Base-by-base conservation (phyloP, 768 basidiomycete species). In the Serendipita sp. region DNA sequence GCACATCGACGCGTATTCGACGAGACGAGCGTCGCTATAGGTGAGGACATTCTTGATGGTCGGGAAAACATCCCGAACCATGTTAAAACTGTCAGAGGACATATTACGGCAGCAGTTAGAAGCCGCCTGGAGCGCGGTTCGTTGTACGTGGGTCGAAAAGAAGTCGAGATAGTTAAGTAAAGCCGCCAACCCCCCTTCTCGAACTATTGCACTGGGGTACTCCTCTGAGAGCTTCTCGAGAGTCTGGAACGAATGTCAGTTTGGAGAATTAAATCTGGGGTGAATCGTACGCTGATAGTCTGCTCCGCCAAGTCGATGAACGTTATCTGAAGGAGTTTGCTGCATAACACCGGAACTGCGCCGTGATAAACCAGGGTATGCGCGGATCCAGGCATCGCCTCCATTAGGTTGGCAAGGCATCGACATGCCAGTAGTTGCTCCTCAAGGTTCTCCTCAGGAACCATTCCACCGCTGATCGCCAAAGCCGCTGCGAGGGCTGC, bases 271-370 rank as follows among this genome's bases (percentile, higher is more conserved):
- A 56, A 38, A 51, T 30, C 58, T 63, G 61, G 26, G 2, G 68
- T 51, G 5, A 65, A 38, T 82, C 93, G 77, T 77, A 97, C 95
- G 70, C 90, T 94, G 67, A 99, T 75, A 7, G 95, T 97, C 75
- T 99, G 96, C 71, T 98, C 96, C 13, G 96, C 96, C 50, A 99
- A 79, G 73, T 99, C 96, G 67, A 99, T 98, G 71, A 94, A 96
- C 24, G 90, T 90, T 63, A 99, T 99, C 74, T 96, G 91, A 71
- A 91, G 84, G 65, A 99, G 76, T 73, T 99, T 98, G 81, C 88
- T 88, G 81, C 95, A 98, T 51, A 99, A 80, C 33, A 95, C 92
- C 17, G 93, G 93, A 63, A 99, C 94, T 17, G 95, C 96, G n/a
- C 95, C 95, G 69, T 95, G 90, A 72, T 96, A 90, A 42, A 98